Evolutionary conservation across 176 grass and related monocot species (phyloP).

Genomic region (Metroxylon sagu): DNA sequence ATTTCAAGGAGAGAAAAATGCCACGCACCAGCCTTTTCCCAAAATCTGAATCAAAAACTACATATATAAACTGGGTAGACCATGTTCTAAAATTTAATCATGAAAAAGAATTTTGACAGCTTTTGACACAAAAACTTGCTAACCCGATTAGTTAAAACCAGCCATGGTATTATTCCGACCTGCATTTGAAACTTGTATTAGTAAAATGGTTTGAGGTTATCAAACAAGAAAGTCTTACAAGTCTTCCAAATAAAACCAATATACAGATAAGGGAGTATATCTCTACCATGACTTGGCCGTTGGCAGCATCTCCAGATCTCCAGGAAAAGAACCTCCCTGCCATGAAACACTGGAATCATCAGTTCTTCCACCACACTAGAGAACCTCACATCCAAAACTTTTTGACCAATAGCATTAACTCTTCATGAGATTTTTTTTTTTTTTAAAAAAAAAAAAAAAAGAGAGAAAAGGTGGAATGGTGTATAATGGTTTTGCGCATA

Average conservation of each 20-base stretch:
- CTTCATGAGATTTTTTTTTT: background rate
- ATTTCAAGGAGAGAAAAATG: too few relatives aligned
- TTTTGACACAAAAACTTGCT: slow-evolving; percentile 67
- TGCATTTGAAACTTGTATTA: slow-evolving; percentile 12
- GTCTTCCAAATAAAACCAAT: background rate
- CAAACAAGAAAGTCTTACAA: background rate
- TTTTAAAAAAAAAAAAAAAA: too few relatives aligned
- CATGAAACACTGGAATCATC: slow-evolving; percentile 3
- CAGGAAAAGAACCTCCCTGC: slow-evolving; percentile 65
- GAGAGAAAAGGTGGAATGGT: too few relatives aligned
- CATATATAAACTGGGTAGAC: too few relatives aligned
- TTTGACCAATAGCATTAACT: background rate
- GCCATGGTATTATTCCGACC: slow-evolving; percentile 92
- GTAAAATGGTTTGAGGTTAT: background rate
- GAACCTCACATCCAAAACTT: too few relatives aligned
- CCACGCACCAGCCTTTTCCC: too few relatives aligned
- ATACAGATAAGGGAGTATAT: background rate
- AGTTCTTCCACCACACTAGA: background rate
- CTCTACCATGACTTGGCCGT: slow-evolving; percentile 45
- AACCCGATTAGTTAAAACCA: slow-evolving; percentile 59
- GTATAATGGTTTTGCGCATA: too few relatives aligned
- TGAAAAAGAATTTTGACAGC: slow-evolving; percentile 12
- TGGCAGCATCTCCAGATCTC: slow-evolving; percentile 55
- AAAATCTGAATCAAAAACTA: too few relatives aligned
- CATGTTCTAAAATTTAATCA: too few relatives aligned